phyloP scores from a whole-genome alignment of 768 basidiomycete species.

The Naganishia randhawae region DNA sequence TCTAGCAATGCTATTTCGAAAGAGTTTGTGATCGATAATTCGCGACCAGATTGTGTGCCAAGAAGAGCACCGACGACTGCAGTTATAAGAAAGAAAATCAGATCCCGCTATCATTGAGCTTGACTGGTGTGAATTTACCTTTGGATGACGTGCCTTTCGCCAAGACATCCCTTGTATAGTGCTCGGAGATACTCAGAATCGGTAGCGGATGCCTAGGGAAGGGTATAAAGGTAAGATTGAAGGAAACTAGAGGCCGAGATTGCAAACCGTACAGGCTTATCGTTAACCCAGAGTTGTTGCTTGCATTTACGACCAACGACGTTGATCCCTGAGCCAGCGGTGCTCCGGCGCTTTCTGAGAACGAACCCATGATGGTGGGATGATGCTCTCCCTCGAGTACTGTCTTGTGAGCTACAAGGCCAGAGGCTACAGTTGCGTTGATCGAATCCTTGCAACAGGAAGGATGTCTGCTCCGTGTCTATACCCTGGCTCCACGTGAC shows the following conservation, averaged over 20 bases:
- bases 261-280: conserved; percentile 10
- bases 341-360: neutral
- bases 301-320: conserved; percentile 11
- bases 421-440: no score
- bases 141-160: conserved; percentile 5
- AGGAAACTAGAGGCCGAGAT: no score
- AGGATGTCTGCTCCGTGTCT: neutral
- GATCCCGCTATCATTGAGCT: neutral
- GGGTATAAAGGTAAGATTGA: neutral
- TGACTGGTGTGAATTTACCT: neutral
- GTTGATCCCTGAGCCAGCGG: neutral
- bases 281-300: conserved; percentile 24
- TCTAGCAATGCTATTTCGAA: conserved; percentile 67
- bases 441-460: neutral
- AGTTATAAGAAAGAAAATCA: neutral
- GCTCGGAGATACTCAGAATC: conserved; percentile 94
- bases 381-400: neutral
- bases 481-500: neutral
- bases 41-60: conserved; percentile 87
- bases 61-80: conserved; percentile 87
- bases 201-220: conserved; percentile 80
- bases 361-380: neutral
- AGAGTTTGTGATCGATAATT: conserved; percentile 94
- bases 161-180: conserved; percentile 67
- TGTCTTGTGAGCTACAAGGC: no score